phyloP scores from a whole-genome alignment of 495 filamentous ascomycete species.

The Penicillium coprophilum region DNA sequence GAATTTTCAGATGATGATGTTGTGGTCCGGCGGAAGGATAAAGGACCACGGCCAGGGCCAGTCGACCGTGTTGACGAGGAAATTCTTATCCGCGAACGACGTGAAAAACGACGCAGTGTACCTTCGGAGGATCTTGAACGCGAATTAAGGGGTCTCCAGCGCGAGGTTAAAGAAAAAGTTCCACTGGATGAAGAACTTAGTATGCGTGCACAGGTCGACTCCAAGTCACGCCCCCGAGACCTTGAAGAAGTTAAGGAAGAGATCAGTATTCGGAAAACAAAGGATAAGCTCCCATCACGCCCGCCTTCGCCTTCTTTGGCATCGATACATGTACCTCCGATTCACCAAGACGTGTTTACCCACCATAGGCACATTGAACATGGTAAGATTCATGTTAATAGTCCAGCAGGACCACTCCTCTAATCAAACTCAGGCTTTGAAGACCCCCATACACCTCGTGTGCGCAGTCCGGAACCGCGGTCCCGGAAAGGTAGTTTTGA shows the following conservation, averaged over 20 bases:
- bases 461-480: conserved; percentile 37
- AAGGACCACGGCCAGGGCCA: neutral
- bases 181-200: conserved; percentile 16
- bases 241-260: conserved; percentile 23
- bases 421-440: conserved; percentile 22
- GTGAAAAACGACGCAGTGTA: conserved; percentile 1
- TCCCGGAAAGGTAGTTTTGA: conserved; percentile 35
- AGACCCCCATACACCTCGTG: conserved; percentile 31
- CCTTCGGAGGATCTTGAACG: conserved; percentile 3
- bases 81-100: conserved; percentile 2
- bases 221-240: conserved; percentile 14
- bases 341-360: conserved; percentile 79
- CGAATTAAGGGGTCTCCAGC: conserved; percentile 4
- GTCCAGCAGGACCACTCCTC: neutral
- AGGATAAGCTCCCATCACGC: conserved; percentile 30
- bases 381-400: conserved; percentile 41
- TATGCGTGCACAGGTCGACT: conserved; percentile 21
- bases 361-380: conserved; percentile 88
- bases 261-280: conserved; percentile 12
- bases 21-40: neutral
- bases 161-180: neutral
- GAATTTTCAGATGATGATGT: conserved; percentile 5
- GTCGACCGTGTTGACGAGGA: neutral
- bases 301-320: conserved; percentile 42
- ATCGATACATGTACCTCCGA: conserved; percentile 65